phyloP scores from a whole-genome alignment of 768 basidiomycete species.

The Pulveroboletus sp. region DNA sequence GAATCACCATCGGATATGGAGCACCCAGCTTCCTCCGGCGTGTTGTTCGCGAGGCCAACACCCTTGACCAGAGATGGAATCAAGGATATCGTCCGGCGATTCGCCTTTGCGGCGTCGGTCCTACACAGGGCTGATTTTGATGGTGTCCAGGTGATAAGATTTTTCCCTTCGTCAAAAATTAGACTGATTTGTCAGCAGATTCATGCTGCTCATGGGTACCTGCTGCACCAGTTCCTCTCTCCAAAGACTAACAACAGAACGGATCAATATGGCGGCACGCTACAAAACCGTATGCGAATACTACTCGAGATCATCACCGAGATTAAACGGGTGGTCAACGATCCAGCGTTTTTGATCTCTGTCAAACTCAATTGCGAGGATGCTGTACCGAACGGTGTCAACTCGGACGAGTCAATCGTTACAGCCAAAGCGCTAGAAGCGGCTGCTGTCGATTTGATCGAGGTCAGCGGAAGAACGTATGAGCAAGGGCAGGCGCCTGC shows the following conservation, averaged over 20 bases:
- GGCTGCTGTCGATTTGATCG: slow-evolving; percentile 37
- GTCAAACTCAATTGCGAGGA: slow-evolving; percentile 36
- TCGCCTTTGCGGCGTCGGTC: slow-evolving; percentile 52
- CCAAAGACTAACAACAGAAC: slow-evolving; percentile 42
- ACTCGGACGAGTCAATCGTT: slow-evolving; percentile 29
- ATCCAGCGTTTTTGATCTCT: slow-evolving; percentile 28
- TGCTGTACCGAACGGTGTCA: slow-evolving; percentile 27
- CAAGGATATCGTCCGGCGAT: slow-evolving; percentile 47
- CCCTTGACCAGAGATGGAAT: slow-evolving; percentile 49
- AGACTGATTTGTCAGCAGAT: slow-evolving; percentile 24
- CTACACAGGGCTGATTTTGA: slow-evolving; percentile 63
- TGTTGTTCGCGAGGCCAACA: slow-evolving; percentile 29
- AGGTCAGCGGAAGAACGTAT: slow-evolving; percentile 40
- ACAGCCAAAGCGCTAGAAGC: slow-evolving; percentile 34
- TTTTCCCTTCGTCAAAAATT: not conserved
- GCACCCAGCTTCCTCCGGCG: slow-evolving; percentile 32
- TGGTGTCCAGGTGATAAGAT: slow-evolving; percentile 46
- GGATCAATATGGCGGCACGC: slow-evolving; percentile 56
- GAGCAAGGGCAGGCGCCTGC: slow-evolving; percentile 15
- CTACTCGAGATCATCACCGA: slow-evolving; percentile 45
- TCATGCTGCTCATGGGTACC: slow-evolving; percentile 43
- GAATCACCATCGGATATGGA: slow-evolving; percentile 34
- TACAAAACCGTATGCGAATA: slow-evolving; percentile 52
- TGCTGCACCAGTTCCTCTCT: slow-evolving; percentile 50
- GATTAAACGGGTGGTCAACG: slow-evolving; percentile 37